phyloP scores from a whole-genome alignment of 2,329 filamentous ascomycete genomes.

The Nigrospora osmanthi region DNA sequence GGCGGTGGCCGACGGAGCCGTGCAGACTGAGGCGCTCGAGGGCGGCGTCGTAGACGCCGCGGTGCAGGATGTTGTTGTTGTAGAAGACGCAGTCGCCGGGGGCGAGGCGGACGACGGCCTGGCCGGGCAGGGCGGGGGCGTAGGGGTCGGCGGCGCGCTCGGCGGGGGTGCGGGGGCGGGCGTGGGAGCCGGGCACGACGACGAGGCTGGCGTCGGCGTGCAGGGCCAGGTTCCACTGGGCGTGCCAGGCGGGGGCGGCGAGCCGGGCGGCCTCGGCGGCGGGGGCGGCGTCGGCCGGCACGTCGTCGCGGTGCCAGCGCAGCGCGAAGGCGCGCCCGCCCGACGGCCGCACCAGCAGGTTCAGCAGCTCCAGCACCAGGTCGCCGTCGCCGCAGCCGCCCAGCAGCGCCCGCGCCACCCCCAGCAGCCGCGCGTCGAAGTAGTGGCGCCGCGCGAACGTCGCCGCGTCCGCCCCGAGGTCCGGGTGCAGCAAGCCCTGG shows the following conservation, averaged over 20 bases:
- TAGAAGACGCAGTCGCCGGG: slow-evolving; percentile 82
- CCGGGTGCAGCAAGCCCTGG: slow-evolving; percentile 74
- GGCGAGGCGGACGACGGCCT: slow-evolving; percentile 57
- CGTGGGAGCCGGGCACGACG: slow-evolving; percentile 71
- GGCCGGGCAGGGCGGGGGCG: slow-evolving; percentile 43
- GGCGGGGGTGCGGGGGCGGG: slow-evolving; percentile 56
- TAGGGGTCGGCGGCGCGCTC: slow-evolving; percentile 62
- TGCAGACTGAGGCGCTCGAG: slow-evolving; percentile 65
- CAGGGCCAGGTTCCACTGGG: slow-evolving; percentile 82
- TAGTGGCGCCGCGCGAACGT: slow-evolving; percentile 58
- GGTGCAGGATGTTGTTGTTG: slow-evolving; percentile 80
- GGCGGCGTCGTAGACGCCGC: slow-evolving; percentile 53
- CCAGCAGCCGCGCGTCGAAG: slow-evolving; percentile 59
- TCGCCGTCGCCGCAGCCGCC: slow-evolving; percentile 44
- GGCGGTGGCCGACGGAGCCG: slow-evolving; percentile 58
- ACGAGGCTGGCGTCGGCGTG: slow-evolving; percentile 65
- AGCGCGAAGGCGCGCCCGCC: slow-evolving; percentile 59
- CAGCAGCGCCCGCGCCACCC: slow-evolving; percentile 60
- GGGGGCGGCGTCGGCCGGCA: slow-evolving; percentile 54
- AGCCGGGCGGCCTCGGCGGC: slow-evolving; percentile 62
- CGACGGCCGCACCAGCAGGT: slow-evolving; percentile 67
- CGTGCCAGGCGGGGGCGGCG: slow-evolving; percentile 56
- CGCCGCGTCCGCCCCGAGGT: slow-evolving; percentile 47
- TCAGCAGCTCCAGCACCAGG: slow-evolving; percentile 82
- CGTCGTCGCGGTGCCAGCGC: slow-evolving; percentile 81